Base-by-base conservation (phyloP, 2,329 filamentous ascomycete species). In the Trichoderma polysporum region DNA sequence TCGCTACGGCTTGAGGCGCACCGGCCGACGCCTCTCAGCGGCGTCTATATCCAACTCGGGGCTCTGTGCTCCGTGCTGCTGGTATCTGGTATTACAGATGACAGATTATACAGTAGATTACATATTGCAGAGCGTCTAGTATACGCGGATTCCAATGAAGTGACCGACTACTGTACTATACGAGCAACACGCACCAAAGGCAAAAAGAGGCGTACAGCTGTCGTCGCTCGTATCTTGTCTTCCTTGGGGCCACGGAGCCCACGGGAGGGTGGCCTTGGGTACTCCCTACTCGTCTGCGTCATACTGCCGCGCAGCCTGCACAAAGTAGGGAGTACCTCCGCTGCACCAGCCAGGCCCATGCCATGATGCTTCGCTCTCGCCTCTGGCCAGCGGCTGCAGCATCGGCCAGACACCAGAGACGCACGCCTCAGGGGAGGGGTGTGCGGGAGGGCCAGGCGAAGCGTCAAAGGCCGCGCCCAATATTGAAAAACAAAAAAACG, bases 261-360 rank as follows among this genome's bases (percentile, higher is more conserved):
- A 39, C 47, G 47, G 49, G 35, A 63, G 33, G 49, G 50, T 41
- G 50, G 49, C 62, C 31, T 29, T 50, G 52, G 41, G 62, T 65
- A 65, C 62, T 41, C 41, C 62, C 39, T 65, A 65, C 62, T 58
- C 62, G 41, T 49, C 45, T 47, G 62, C 53, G 60, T 64, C 60
- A 64, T 56, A 64, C 60, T 47, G 50, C 50, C 37, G 39, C 50
- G 60, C 60, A 31, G 60, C 50, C 50, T 54, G 35, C 19, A 33
- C 60, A 25, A 64, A 64, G 60, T 64, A 64, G 60, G 60, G 50
- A 45, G 49, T 64, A 64, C 60, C 50, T 19, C 59, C 52, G 45
- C 31, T 22, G 62, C 53, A 9, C 13, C 19, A 9, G 25, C 27
- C 25, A 41, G 47, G 49, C 47, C 59, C 47, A 33, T 29, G 13